Conservation (phyloP, 2,329 filamentous ascomycete genomes). For the Penicillium occitanis region DNA sequence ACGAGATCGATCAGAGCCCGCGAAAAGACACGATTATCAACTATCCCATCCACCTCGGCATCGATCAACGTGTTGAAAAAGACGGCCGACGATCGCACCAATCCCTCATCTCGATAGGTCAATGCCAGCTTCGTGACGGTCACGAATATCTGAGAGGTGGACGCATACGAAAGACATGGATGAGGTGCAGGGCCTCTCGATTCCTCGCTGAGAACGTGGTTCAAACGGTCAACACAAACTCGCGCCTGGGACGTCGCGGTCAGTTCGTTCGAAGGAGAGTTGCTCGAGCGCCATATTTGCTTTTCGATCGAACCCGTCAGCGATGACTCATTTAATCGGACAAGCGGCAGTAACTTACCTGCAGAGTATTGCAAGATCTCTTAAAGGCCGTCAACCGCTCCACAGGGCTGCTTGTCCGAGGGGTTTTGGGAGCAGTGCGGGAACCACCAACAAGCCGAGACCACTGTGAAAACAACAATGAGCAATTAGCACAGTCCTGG, state of each 20-base stretch:
- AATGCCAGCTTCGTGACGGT: constrained; percentile 86
- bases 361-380: constrained; percentile 54
- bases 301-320: constrained; percentile 28
- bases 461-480: constrained; percentile 45
- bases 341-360: constrained; percentile 24
- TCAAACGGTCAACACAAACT: constrained; percentile 56
- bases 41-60: constrained; percentile 92
- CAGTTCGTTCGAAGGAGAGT: constrained; percentile 52
- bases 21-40: constrained; percentile 83
- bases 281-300: constrained; percentile 62
- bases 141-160: constrained; percentile 83
- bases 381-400: constrained; percentile 63
- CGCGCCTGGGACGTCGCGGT: constrained; percentile 53
- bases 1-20: constrained; percentile 83
- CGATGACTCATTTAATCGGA: background rate
- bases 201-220: constrained; percentile 78
- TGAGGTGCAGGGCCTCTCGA: constrained; percentile 84
- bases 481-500: background rate
- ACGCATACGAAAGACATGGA: constrained; percentile 84
- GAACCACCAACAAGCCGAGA: constrained; percentile 62
- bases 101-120: constrained; percentile 77
- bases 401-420: constrained; percentile 55
- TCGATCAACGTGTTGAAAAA: constrained; percentile 93
- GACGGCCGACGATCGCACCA: constrained; percentile 79
- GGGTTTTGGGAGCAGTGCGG: constrained; percentile 50